Conservation (phyloP, 1,139 yeast species). For the Suzukiozyma palmioleophila region DNA sequence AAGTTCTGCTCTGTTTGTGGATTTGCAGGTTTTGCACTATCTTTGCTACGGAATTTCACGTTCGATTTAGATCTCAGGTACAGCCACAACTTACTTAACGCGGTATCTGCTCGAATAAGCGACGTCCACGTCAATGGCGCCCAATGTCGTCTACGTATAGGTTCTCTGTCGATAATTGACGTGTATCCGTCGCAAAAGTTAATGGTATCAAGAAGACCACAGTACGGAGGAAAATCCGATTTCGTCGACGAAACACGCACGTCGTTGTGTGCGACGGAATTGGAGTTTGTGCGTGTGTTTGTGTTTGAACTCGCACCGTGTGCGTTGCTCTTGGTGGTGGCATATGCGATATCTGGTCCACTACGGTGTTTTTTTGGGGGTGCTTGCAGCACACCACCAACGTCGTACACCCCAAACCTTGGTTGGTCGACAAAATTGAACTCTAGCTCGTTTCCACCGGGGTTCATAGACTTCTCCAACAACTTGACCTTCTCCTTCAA, state of each 20-base stretch:
- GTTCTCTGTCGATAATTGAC: constrained; percentile 22
- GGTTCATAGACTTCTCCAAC: constrained; percentile 7
- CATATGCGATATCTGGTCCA: too few species aligned
- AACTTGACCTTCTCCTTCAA: constrained; percentile 10
- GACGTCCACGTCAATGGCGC: constrained; percentile 38
- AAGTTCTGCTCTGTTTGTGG: constrained; percentile 10
- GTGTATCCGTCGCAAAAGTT: constrained; percentile 31
- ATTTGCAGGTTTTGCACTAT: constrained; percentile 4
- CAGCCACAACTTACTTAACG: constrained; percentile 14
- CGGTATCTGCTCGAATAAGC: constrained; percentile 24
- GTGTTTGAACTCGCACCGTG: not conserved
- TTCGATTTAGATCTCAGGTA: constrained; percentile 9
- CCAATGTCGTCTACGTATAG: constrained; percentile 19
- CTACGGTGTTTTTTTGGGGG: too few species aligned
- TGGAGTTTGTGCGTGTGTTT: not conserved
- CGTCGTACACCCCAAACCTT: too few species aligned
- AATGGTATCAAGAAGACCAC: constrained; percentile 22
- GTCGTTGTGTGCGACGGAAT: not conserved
- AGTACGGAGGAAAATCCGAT: constrained; percentile 10
- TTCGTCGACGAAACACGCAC: not conserved
- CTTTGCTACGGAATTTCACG: constrained; percentile 3
- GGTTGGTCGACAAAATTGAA: not conserved
- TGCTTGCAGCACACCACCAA: too few species aligned
- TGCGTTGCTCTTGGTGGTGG: not conserved
- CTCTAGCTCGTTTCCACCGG: not conserved